phyloP scores from a whole-genome alignment of 2,329 filamentous ascomycete genomes.

The Neofusicoccum sp. region DNA sequence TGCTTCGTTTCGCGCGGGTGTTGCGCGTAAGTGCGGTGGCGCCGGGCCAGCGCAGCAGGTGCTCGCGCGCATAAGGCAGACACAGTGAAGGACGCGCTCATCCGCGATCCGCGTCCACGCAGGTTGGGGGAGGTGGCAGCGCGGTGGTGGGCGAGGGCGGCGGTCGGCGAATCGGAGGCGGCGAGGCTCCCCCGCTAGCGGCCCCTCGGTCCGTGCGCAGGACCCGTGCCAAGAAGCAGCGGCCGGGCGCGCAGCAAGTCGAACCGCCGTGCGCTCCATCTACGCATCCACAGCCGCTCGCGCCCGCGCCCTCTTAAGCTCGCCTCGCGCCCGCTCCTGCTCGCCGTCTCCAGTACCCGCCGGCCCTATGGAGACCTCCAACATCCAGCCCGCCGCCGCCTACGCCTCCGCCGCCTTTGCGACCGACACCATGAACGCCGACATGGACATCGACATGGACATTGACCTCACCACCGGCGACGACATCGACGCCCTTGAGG shows the following conservation, averaged over 20 bases:
- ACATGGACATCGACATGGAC: conserved; percentile 35
- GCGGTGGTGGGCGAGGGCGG: neutral
- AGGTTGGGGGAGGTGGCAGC: neutral
- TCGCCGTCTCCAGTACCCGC: neutral
- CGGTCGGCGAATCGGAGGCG: conserved; percentile 4
- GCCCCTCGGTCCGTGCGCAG: neutral
- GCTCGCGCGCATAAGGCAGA: neutral
- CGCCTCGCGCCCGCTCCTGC: neutral
- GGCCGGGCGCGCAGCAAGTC: neutral
- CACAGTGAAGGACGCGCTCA: neutral
- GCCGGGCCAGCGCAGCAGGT: neutral
- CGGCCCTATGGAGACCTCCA: conserved; percentile 10
- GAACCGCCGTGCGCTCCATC: neutral
- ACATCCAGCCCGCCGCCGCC: conserved; percentile 9
- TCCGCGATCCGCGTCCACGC: neutral
- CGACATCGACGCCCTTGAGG: conserved; percentile 25
- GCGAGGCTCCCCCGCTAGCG: neutral
- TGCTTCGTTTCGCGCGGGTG: neutral
- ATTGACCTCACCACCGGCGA: conserved; percentile 32
- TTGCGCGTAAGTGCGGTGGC: neutral
- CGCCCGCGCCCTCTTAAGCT: neutral
- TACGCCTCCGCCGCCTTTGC: neutral
- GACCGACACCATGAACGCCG: conserved; percentile 4
- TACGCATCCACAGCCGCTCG: neutral
- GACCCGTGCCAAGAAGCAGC: neutral